Evolutionary conservation across 768 basidiomycete species (phyloP), one percentile per base, ranked within the genome.

Genomic region (Russula olivacea): DNA sequence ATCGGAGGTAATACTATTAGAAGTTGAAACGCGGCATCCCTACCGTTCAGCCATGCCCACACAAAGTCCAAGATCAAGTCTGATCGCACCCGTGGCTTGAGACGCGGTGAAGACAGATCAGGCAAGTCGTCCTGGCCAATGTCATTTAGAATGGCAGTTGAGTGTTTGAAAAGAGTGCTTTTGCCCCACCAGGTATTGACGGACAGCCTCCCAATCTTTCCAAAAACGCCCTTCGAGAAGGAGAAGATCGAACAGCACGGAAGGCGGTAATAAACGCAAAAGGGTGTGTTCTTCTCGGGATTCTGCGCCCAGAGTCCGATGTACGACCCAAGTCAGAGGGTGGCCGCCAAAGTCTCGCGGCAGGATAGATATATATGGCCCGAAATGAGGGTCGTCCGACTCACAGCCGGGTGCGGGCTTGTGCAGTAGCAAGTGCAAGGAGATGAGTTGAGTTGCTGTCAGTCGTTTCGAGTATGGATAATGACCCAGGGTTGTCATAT

Each of bases 31-130:
- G 15, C 38, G 53, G 59, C 58, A 23, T 45, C 71, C 79, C 62
- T 67, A 90, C 94, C 92, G 70, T 87, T 95, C 11, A 98, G 79
- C 94, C 95, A 98, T 1, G 83, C 93, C 93, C 95, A 97, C 3
- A 91, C 72, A 67, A 84, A 91, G 68, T 86, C 80, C n/a, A 59
- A 52, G 34, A 69, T 69, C 10, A 71, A 51, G 14, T 64, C 58
- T 28, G 65, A 64, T 12, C 43, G 51, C 19, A 25, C 41, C 40
- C 62, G 15, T 55, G 40, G 28, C 25, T 28, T 36, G 25, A 36
- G 53, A 32, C 14, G 61, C 48, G 25, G 41, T 55, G 36, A 17
- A 21, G 55, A 60, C 17, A 40, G 40, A 55, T 61, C 55, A 48
- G 64, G 58, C 50, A 51, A 36, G 40, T 43, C 51, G 47, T 54